phyloP scores from a whole-genome alignment of 495 filamentous ascomycete genomes.

The Penicillium coprophilum region DNA sequence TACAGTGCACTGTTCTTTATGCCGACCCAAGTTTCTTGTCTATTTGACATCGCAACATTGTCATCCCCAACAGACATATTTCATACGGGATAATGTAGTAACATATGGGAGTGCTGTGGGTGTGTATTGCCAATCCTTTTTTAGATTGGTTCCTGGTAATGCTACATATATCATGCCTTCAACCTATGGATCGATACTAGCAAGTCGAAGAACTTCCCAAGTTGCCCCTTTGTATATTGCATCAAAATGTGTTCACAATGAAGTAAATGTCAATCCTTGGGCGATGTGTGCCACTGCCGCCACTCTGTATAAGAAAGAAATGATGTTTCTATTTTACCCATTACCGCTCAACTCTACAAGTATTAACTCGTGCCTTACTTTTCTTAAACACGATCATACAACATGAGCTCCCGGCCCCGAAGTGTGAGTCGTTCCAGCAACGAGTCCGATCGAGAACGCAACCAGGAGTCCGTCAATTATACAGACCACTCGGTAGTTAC shows the following conservation, averaged over 20 bases:
- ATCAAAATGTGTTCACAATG: slow-evolving; percentile 21
- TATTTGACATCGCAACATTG: too few species aligned
- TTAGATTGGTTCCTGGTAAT: neutral
- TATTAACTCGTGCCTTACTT: neutral
- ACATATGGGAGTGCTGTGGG: too few species aligned
- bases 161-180: too few species aligned
- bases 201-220: neutral
- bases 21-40: too few species aligned
- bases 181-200: too few species aligned
- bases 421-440: slow-evolving; percentile 11
- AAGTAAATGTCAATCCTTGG: slow-evolving; percentile 1
- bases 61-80: too few species aligned
- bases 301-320: slow-evolving; percentile 3
- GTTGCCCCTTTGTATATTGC: slow-evolving; percentile 1
- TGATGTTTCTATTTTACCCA: neutral
- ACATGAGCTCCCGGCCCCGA: slow-evolving; percentile 21
- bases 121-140: too few species aligned
- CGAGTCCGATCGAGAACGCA: slow-evolving; percentile 8
- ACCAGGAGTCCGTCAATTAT: slow-evolving; percentile 7
- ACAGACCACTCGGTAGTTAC: slow-evolving; percentile 21
- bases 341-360: neutral
- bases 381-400: neutral
- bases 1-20: too few species aligned
- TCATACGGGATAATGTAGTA: too few species aligned
- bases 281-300: slow-evolving; percentile 7